Conservation (phyloP, 805 yeast genomes). For the Schwanniomyces pseudopolymorphus region DNA sequence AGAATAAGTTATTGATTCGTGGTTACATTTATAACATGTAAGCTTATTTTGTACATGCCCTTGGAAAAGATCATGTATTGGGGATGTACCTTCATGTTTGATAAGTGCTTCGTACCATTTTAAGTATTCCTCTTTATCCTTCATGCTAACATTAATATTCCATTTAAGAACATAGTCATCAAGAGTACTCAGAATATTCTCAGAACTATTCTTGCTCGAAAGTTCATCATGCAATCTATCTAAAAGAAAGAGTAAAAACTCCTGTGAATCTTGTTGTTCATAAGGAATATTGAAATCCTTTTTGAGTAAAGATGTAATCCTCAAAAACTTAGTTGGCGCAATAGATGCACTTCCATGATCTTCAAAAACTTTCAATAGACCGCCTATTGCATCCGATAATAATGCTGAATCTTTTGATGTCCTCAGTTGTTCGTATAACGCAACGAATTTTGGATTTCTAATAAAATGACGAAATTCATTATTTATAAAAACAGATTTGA, state of each 20-base stretch:
- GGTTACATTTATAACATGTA: conserved; percentile 64
- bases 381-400: conserved; percentile 52
- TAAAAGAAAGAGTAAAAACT: conserved; percentile 63
- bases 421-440: conserved; percentile 19
- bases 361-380: conserved; percentile 57
- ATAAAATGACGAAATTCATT: conserved; percentile 44
- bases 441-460: conserved; percentile 29
- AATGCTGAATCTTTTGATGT: conserved; percentile 20
- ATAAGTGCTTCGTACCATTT: conserved; percentile 59
- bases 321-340: conserved; percentile 64
- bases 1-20: conserved; percentile 57
- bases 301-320: conserved; percentile 49
- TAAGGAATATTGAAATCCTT: conserved; percentile 69
- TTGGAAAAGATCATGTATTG: conserved; percentile 64
- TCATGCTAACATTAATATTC: conserved; percentile 28
- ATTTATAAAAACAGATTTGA: conserved; percentile 50
- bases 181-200: conserved; percentile 19
- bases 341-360: conserved; percentile 59
- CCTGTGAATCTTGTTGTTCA: conserved; percentile 83
- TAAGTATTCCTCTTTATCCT: conserved; percentile 50
- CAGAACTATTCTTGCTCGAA: conserved; percentile 23
- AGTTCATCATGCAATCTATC: conserved; percentile 72
- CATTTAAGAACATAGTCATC: conserved; percentile 28
- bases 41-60: conserved; percentile 70
- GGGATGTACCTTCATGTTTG: conserved; percentile 61